These are phyloP conservation scores for Vaccinium vitisidaea DNA, from an alignment of 148 eudicot species.

Conservation along the genomic window DNA sequence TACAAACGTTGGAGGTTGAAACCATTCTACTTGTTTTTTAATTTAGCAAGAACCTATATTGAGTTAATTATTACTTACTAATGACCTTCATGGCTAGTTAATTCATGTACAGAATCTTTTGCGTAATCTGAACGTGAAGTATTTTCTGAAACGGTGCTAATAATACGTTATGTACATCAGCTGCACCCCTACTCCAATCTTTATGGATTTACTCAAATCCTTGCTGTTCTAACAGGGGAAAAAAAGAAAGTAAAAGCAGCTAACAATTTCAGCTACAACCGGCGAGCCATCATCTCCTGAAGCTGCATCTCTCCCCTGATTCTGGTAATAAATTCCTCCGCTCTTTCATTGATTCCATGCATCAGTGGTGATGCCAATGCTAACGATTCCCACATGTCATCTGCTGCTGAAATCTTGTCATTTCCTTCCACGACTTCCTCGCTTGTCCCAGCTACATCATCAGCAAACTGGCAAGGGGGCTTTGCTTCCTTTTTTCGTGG, in stretches of 20 bases:
- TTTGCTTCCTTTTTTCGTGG: slow-evolving; percentile 27
- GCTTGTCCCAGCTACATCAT: background rate
- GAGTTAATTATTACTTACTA: no score
- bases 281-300: slow-evolving; percentile 37
- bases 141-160: no score
- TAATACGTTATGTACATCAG: background rate
- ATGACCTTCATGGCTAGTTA: no score
- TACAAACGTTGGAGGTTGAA: no score
- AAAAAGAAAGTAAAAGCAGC: background rate
- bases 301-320: slow-evolving; percentile 45
- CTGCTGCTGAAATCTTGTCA: slow-evolving; percentile 16
- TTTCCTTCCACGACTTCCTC: background rate
- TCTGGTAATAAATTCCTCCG: slow-evolving; percentile 57
- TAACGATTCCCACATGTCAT: slow-evolving; percentile 55
- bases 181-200: background rate
- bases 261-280: background rate
- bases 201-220: background rate
- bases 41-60: no score
- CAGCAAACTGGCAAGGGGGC: background rate
- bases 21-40: no score
- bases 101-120: no score
- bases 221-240: no score
- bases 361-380: slow-evolving; percentile 39
- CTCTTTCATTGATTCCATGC: slow-evolving; percentile 49
- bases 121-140: no score